These are phyloP conservation scores for Graphium sp. DNA, from an alignment of 2,329 filamentous ascomycete species.

Conservation along the genomic window DNA sequence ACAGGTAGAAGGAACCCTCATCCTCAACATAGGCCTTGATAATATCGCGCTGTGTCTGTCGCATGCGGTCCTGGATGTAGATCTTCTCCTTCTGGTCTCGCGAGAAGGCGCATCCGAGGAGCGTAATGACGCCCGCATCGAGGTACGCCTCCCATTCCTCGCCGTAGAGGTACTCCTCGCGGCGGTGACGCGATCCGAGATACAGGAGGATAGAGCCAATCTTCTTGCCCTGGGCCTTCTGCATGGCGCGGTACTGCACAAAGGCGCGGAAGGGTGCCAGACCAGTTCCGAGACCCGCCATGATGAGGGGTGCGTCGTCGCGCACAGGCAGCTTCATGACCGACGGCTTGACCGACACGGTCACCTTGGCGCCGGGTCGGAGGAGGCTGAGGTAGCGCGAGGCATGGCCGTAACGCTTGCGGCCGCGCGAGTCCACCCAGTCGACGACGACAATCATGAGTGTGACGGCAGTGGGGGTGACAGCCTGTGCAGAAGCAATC, in stretches of 20 bases:
- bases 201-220: constrained; percentile 89
- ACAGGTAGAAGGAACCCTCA: constrained; percentile 90
- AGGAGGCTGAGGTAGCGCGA: constrained; percentile 77
- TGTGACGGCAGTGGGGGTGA: constrained; percentile 75
- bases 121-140: constrained; percentile 85
- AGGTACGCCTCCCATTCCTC: constrained; percentile 99
- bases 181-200: constrained; percentile 92
- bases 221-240: constrained; percentile 91
- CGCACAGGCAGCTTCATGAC: constrained; percentile 95
- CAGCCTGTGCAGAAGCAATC: constrained; percentile 94
- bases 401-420: constrained; percentile 81
- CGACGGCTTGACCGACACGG: constrained; percentile 89
- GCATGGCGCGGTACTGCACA: constrained; percentile 93
- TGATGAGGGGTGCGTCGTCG: constrained; percentile 86
- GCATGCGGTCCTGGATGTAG: constrained; percentile 98
- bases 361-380: constrained; percentile 59
- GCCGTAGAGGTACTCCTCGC: constrained; percentile 96
- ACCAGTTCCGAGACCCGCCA: constrained; percentile 96
- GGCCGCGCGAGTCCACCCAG: constrained; percentile 81
- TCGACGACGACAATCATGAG: constrained; percentile 95
- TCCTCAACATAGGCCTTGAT: constrained; percentile 73
- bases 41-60: constrained; percentile 69
- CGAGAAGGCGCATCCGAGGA: constrained; percentile 86
- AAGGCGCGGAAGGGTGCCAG: constrained; percentile 98
- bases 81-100: constrained; percentile 97